A percentile compares a stretch with the other conserved stretches of the same genome.
Evolutionary conservation across 352 stramenopile genomes (phyloP).

Genomic region (Hyaloperonospora brassicae): DNA sequence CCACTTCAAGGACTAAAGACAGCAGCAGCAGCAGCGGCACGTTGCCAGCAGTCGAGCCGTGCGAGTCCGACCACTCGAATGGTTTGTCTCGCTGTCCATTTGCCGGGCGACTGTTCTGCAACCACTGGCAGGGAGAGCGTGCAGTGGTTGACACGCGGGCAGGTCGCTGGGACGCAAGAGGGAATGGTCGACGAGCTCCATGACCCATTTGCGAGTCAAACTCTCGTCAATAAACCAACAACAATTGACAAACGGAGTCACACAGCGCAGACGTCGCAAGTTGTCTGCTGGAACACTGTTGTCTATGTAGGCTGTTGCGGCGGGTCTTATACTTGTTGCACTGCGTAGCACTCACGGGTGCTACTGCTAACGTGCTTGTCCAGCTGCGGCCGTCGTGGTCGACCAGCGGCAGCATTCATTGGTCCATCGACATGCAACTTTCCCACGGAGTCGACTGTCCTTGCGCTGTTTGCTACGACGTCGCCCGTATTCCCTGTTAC

Average conservation of each 20-base stretch:
- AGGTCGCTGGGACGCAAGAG: not conserved
- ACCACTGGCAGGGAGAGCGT: conserved; percentile 17
- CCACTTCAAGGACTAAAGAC: conserved; percentile 73
- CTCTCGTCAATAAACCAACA: conserved; percentile 16
- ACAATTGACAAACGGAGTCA: not conserved
- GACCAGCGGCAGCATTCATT: not conserved
- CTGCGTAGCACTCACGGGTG: too few relatives aligned
- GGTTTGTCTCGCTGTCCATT: conserved; percentile 2
- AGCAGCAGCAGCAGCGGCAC: not conserved
- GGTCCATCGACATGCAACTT: not conserved
- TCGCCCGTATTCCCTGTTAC: conserved; percentile 5
- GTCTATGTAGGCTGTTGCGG: too few relatives aligned
- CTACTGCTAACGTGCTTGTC: not conserved
- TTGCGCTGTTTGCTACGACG: conserved; percentile 7
- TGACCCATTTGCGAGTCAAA: conserved; percentile 7
- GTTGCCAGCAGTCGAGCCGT: conserved; percentile 11
- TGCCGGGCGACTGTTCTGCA: conserved; percentile 18
- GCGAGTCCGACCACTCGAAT: not conserved
- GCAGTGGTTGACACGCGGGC: not conserved
- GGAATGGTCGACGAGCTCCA: not conserved
- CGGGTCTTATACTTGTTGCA: too few relatives aligned
- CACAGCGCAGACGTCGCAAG: too few relatives aligned
- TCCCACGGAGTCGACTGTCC: not conserved
- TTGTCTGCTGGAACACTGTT: too few relatives aligned
- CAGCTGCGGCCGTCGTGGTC: not conserved